phyloP scores from a whole-genome alignment of 208 protist species.

The Wallacemonas collosoma region DNA sequence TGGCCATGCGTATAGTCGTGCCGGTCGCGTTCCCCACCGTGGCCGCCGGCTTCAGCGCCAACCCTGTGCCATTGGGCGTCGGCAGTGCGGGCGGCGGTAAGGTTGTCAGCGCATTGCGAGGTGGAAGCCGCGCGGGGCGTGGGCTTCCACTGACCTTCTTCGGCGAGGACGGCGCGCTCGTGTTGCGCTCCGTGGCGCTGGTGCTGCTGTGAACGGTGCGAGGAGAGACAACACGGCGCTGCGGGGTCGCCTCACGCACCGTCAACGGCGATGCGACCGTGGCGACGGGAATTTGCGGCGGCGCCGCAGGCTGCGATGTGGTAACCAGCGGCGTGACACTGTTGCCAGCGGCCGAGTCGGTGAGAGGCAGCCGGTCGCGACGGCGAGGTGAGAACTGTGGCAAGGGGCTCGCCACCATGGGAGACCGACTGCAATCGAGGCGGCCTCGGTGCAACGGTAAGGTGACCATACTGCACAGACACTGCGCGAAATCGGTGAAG shows the following conservation, averaged over 20 bases:
- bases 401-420: constrained; percentile 11
- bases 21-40: background rate
- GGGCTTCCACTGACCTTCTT: background rate
- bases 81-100: background rate
- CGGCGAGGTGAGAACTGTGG: constrained; percentile 1
- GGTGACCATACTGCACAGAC: constrained; percentile 13
- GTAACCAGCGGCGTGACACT: background rate
- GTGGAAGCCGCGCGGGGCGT: constrained; percentile 1
- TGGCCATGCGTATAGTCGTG: constrained; percentile 3
- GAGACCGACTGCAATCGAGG: constrained; percentile 2
- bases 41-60: background rate
- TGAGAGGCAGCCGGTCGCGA: background rate
- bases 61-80: background rate
- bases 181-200: background rate
- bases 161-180: background rate
- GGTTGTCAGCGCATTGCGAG: background rate
- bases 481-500: constrained; percentile 15
- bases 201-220: background rate
- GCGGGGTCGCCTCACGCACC: background rate
- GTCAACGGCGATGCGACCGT: background rate
- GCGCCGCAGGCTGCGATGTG: background rate
- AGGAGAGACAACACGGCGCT: background rate
- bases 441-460: constrained; percentile 11
- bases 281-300: background rate
- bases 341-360: too few relatives aligned